phyloP scores from a whole-genome alignment of 2,329 filamentous ascomycete genomes.

The Dactylonectria estremocensis region DNA sequence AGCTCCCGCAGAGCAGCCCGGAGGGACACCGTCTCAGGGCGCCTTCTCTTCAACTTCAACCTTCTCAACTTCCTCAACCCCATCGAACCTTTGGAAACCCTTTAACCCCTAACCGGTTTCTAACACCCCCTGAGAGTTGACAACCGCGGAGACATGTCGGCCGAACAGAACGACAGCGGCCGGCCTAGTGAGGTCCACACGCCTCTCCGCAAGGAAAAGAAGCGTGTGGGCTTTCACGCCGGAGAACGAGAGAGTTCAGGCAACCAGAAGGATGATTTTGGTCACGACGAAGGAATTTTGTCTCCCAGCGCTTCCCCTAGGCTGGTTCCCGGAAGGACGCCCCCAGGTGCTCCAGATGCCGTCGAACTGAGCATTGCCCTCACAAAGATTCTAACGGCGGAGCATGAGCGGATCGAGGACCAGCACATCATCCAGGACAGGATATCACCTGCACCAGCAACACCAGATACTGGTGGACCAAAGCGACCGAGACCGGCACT shows the following conservation, averaged over 20 bases:
- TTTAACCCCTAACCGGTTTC: background rate
- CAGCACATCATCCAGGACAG: constrained; percentile 39
- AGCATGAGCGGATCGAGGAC: constrained; percentile 48
- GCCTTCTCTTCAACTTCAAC: constrained; percentile 26
- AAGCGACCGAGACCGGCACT: constrained; percentile 56
- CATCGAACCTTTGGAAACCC: background rate
- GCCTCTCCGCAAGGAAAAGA: constrained; percentile 57
- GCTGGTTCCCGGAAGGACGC: constrained; percentile 44
- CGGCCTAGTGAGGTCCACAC: constrained; percentile 50
- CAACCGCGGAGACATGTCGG: constrained; percentile 37
- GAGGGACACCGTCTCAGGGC: constrained; percentile 39
- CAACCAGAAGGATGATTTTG: constrained; percentile 21
- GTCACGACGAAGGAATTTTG: constrained; percentile 39
- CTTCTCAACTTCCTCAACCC: constrained; percentile 12
- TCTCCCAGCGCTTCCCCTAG: constrained; percentile 50
- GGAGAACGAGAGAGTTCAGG: constrained; percentile 27
- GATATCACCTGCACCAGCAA: constrained; percentile 24
- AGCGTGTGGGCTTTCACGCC: constrained; percentile 58
- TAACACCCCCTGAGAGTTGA: constrained; percentile 12
- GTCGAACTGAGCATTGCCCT: constrained; percentile 56
- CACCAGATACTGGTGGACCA: constrained; percentile 37
- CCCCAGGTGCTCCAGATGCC: constrained; percentile 56
- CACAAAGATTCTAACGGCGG: constrained; percentile 56
- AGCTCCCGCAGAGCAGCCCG: constrained; percentile 34
- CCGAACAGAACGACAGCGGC: constrained; percentile 48